phyloP scores from a whole-genome alignment of 805 yeast species.

The Candida bentonensis region DNA sequence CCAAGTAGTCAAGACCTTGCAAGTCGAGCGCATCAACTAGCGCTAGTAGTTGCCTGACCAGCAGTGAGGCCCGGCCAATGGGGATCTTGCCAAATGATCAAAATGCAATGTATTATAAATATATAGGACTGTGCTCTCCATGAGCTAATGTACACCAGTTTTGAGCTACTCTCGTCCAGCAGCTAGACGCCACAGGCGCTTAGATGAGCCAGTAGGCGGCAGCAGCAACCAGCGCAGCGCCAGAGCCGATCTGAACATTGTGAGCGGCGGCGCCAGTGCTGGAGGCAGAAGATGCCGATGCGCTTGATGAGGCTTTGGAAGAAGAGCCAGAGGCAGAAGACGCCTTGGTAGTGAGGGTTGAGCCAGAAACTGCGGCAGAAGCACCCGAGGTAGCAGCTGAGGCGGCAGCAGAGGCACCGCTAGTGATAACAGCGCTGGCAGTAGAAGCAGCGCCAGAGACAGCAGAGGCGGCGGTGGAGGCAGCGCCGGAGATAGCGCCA shows the following conservation, averaged over 20 bases:
- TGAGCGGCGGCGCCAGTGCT: background rate
- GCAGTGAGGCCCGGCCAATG: too few relatives aligned
- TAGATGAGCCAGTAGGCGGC: background rate
- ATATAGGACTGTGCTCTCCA: too few relatives aligned
- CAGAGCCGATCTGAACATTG: background rate
- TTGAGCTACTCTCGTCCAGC: too few relatives aligned
- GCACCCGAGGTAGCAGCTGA: constrained; percentile 1
- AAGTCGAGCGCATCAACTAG: too few relatives aligned
- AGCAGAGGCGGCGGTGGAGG: background rate
- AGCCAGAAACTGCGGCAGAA: background rate
- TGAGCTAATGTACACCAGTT: too few relatives aligned
- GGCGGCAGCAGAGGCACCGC: constrained; percentile 1
- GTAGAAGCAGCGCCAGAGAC: background rate
- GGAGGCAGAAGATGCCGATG: background rate
- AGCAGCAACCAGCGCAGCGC: background rate
- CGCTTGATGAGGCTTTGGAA: background rate
- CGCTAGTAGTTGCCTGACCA: too few relatives aligned
- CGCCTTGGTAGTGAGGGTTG: background rate
- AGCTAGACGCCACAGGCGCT: background rate
- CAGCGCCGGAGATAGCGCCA: background rate
- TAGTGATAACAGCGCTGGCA: too few relatives aligned
- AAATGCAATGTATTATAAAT: constrained; percentile 1
- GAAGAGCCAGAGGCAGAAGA: background rate
- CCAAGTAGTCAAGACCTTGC: too few relatives aligned
- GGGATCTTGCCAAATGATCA: too few relatives aligned